phyloP scores from a whole-genome alignment of 2,329 filamentous ascomycete species.

The Capronia americana region DNA sequence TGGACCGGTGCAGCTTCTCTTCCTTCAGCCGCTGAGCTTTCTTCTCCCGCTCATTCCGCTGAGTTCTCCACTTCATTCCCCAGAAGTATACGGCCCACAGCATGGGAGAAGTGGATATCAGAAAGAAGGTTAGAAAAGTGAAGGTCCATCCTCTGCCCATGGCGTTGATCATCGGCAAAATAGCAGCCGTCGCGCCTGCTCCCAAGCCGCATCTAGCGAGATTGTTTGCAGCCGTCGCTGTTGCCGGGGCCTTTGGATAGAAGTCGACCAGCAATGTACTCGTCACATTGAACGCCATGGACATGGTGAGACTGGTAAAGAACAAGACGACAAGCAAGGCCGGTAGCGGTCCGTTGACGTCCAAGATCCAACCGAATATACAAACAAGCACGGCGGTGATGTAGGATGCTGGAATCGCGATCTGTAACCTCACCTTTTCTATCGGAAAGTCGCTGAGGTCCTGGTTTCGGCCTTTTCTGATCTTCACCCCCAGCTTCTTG shows the following conservation, averaged over 20 bases:
- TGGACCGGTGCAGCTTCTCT: conserved; percentile 15
- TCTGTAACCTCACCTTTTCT: conserved; percentile 48
- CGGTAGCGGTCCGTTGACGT: conserved; percentile 44
- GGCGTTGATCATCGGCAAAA: conserved; percentile 57
- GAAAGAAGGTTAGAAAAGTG: conserved; percentile 48
- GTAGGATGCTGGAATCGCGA: conserved; percentile 45
- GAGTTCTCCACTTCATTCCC: conserved; percentile 43
- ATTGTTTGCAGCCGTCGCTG: conserved; percentile 61
- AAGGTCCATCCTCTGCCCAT: conserved; percentile 57
- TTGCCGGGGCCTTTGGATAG: conserved; percentile 57
- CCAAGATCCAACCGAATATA: conserved; percentile 49
- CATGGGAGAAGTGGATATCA: conserved; percentile 45
- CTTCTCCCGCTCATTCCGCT: conserved; percentile 32
- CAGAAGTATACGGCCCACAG: conserved; percentile 42
- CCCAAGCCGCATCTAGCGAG: conserved; percentile 60
- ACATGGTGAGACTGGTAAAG: conserved; percentile 48
- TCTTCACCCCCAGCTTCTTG: conserved; percentile 63
- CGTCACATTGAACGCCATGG: conserved; percentile 51
- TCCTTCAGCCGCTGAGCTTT: conserved; percentile 31
- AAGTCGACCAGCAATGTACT: conserved; percentile 59
- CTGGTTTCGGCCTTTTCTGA: conserved; percentile 63
- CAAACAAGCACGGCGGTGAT: conserved; percentile 41
- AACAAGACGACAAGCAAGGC: conserved; percentile 47
- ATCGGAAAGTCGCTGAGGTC: conserved; percentile 61
- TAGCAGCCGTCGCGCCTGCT: conserved; percentile 58